These are phyloP conservation scores for Elaeagnus macrophylla DNA, from an alignment of 306 rosid species.

Conservation along the genomic window DNA sequence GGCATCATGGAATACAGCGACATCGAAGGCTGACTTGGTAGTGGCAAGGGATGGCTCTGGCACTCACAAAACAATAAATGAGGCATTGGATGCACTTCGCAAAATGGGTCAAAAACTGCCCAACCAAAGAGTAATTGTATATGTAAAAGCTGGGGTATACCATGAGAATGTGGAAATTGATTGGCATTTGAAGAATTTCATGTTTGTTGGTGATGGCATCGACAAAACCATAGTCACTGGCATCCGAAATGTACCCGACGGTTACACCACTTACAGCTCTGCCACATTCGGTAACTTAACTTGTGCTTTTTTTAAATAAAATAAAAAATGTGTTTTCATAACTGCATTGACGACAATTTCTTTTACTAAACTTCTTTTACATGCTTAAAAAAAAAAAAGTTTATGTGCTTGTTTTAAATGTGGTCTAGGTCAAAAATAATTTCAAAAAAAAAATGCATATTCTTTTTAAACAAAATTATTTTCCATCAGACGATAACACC, in stretches of 20 bases:
- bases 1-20: slow-evolving; percentile 41
- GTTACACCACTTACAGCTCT: slow-evolving; percentile 38
- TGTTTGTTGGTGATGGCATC: slow-evolving; percentile 75
- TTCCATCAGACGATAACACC: too few species aligned
- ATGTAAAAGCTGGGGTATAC: slow-evolving; percentile 50
- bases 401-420: too few species aligned
- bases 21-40: slow-evolving; percentile 28
- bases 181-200: slow-evolving; percentile 27
- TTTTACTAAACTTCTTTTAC: too few species aligned
- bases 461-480: too few species aligned
- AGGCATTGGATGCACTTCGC: slow-evolving; percentile 35
- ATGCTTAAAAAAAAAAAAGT: too few species aligned
- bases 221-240: slow-evolving; percentile 46
- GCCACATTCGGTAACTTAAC: slow-evolving; percentile 50
- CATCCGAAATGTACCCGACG: slow-evolving; percentile 28
- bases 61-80: slow-evolving; percentile 35
- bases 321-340: neutral
- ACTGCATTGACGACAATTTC: neutral
- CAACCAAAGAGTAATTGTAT: slow-evolving; percentile 25
- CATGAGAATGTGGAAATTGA: slow-evolving; percentile 49
- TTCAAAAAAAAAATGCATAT: too few species aligned
- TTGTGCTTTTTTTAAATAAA: too few species aligned
- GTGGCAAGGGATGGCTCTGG: slow-evolving; percentile 65
- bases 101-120: slow-evolving; percentile 24
- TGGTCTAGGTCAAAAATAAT: too few species aligned